Percentiles rank a stretch among this genome's conserved stretches.
Conservation (phyloP, 768 basidiomycete species). For the Termitomyces sp. region DNA sequence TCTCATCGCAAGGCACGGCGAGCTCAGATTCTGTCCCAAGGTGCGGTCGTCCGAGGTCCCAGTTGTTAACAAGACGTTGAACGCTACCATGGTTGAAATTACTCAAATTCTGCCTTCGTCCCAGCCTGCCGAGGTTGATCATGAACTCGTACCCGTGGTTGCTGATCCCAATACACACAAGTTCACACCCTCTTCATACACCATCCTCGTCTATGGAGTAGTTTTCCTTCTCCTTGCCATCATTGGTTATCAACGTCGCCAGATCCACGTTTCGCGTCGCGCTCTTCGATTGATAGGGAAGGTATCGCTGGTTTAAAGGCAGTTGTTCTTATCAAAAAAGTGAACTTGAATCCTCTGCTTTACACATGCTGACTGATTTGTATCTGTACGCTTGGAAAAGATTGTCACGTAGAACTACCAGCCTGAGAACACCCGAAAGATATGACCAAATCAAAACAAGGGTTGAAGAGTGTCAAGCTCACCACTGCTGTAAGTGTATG, state of each 20-base stretch:
- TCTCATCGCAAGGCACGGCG: conserved; percentile 9
- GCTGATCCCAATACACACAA: neutral
- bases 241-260: conserved; percentile 5
- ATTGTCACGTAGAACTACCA: too few relatives aligned
- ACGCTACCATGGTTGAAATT: neutral
- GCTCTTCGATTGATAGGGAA: neutral
- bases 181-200: neutral
- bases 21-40: conserved; percentile 8
- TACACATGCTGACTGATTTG: too few relatives aligned
- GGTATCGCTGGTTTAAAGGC: too few relatives aligned
- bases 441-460: too few relatives aligned
- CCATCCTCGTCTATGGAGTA: neutral
- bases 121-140: neutral
- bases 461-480: too few relatives aligned
- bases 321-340: too few relatives aligned
- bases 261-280: neutral
- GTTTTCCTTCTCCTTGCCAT: neutral
- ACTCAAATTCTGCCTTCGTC: neutral
- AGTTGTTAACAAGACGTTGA: neutral
- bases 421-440: too few relatives aligned
- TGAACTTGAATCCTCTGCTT: too few relatives aligned
- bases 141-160: neutral
- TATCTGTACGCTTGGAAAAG: too few relatives aligned
- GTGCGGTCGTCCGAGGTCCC: too few relatives aligned
- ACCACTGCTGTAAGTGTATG: neutral